Conservation (phyloP, 306 rosid genomes). For the Glycyrrhiza uralensis region DNA sequence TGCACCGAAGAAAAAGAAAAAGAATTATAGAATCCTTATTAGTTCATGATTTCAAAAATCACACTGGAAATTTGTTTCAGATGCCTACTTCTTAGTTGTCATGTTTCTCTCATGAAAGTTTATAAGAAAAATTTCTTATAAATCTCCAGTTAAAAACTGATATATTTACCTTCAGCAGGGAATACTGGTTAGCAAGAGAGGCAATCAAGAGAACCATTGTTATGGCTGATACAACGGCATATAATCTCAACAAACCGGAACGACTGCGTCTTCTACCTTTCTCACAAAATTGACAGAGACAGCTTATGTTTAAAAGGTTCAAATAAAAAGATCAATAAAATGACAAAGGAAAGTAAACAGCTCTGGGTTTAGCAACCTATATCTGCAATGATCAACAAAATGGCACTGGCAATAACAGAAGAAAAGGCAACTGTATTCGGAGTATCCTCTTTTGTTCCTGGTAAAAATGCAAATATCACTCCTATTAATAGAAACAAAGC, state of each 20-base stretch:
- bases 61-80: neutral
- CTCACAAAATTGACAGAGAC: constrained; percentile 21
- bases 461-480: constrained; percentile 34
- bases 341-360: constrained; percentile 2
- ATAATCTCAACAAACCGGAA: constrained; percentile 47
- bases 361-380: constrained; percentile 43
- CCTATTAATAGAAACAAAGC: constrained; percentile 53
- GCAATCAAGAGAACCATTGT: constrained; percentile 36
- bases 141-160: neutral
- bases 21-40: neutral
- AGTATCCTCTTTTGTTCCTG: constrained; percentile 34
- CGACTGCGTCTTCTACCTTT: constrained; percentile 75
- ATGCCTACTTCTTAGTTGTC: neutral
- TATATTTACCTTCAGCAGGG: constrained; percentile 51
- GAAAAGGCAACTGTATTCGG: constrained; percentile 45
- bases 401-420: constrained; percentile 41
- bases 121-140: neutral
- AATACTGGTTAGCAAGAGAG: constrained; percentile 41
- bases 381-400: constrained; percentile 53
- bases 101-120: neutral
- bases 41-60: neutral
- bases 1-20: neutral
- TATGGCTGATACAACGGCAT: constrained; percentile 46
- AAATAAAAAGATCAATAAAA: neutral
- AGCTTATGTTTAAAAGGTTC: neutral